Percentiles rank a stretch among this genome's conserved stretches.
phyloP scores from a whole-genome alignment of 2,329 filamentous ascomycete species.

The Sclerotinia sclerotiorum region DNA sequence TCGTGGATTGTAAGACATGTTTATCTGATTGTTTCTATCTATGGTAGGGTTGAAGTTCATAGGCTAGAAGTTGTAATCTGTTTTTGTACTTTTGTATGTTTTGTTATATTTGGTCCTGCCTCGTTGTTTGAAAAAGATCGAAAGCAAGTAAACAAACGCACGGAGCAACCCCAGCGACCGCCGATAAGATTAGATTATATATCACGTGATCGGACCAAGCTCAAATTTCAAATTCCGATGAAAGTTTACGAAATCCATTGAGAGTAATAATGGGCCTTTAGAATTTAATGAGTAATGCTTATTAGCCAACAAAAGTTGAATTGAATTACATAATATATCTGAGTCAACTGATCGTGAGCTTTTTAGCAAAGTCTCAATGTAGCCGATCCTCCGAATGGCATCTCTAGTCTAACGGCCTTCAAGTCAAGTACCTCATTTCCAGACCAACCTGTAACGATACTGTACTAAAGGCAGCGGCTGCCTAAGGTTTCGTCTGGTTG shows the following conservation, averaged over 20 bases:
- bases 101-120: neutral
- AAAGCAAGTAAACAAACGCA: constrained; percentile 24
- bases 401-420: too few species aligned
- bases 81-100: neutral
- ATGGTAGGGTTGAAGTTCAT: neutral
- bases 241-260: too few species aligned
- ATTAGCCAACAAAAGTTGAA: neutral
- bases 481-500: too few species aligned
- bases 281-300: neutral
- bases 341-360: neutral
- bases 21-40: neutral
- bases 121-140: constrained; percentile 15
- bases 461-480: too few species aligned
- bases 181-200: constrained; percentile 16
- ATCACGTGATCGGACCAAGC: neutral
- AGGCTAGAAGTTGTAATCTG: neutral
- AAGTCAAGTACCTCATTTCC: too few species aligned
- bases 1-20: constrained; percentile 52
- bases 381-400: too few species aligned
- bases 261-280: neutral
- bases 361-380: too few species aligned
- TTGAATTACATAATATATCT: neutral
- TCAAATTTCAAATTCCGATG: too few species aligned
- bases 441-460: too few species aligned
- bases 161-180: constrained; percentile 12